These are phyloP conservation scores for Friedmanniomyces endolithicus DNA, from an alignment of 495 filamentous ascomycete genomes.

Conservation along the genomic window DNA sequence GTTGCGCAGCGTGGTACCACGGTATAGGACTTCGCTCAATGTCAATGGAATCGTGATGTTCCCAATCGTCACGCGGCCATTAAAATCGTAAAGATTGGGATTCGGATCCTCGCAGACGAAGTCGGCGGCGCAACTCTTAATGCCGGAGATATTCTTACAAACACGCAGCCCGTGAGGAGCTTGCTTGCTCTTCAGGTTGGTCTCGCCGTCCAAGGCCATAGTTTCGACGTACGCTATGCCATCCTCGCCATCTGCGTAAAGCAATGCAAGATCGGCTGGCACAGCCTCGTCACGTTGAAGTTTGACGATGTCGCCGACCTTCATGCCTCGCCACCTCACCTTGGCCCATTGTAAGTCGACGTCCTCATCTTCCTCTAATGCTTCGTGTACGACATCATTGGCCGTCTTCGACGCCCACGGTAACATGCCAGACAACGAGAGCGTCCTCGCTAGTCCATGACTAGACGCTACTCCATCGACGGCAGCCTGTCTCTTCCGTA, in stretches of 20 bases:
- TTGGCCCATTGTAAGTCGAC: conserved; percentile 42
- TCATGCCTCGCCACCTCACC: conserved; percentile 66
- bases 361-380: conserved; percentile 21
- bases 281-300: conserved; percentile 67
- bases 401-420: background rate
- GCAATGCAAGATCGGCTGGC: conserved; percentile 71
- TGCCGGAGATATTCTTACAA: conserved; percentile 50
- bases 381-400: background rate
- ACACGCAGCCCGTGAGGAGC: conserved; percentile 53
- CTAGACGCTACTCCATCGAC: background rate
- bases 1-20: conserved; percentile 81
- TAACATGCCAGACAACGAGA: background rate
- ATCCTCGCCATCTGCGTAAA: conserved; percentile 62
- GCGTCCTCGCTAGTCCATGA: background rate
- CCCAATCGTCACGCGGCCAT: conserved; percentile 62
- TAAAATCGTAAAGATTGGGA: conserved; percentile 84
- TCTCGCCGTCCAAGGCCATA: conserved; percentile 92
- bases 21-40: conserved; percentile 73
- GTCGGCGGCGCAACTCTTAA: conserved; percentile 37
- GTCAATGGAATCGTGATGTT: conserved; percentile 68
- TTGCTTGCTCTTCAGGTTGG: conserved; percentile 84
- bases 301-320: conserved; percentile 74
- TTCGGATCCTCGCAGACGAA: conserved; percentile 86
- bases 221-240: conserved; percentile 82
- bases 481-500: conserved; percentile 33